phyloP scores from a whole-genome alignment of 192 early-diverging fungal genomes.

The Mycoemilia scoparia region DNA sequence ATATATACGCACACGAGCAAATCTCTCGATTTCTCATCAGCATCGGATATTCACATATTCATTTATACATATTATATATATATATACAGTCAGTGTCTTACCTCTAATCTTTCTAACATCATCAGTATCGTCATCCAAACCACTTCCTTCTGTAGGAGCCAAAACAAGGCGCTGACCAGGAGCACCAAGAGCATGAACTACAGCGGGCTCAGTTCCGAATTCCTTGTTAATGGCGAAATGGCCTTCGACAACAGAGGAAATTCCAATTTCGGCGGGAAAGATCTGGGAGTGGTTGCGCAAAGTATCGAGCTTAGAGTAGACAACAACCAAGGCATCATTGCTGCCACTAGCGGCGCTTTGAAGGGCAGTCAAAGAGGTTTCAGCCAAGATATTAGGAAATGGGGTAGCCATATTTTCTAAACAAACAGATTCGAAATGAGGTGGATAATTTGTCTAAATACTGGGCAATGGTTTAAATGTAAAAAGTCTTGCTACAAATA shows the following conservation, averaged over 20 bases:
- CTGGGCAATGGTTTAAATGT: no score
- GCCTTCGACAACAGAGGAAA: slow-evolving; percentile 5
- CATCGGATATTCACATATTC: no score
- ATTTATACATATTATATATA: no score
- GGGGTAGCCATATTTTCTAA: no score
- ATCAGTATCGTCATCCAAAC: slow-evolving; percentile 53
- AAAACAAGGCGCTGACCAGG: slow-evolving; percentile 47
- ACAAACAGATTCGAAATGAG: no score
- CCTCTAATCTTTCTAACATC: slow-evolving; percentile 57
- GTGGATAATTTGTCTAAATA: no score
- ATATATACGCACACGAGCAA: no score
- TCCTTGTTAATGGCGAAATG: slow-evolving; percentile 15
- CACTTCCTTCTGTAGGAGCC: slow-evolving; percentile 63
- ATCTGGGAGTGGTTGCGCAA: slow-evolving; percentile 1
- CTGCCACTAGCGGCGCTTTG: no score
- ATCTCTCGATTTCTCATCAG: no score
- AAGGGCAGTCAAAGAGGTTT: no score
- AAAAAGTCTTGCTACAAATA: no score
- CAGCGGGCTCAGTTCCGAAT: slow-evolving; percentile 12
- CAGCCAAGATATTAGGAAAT: no score
- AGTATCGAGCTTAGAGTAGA: slow-evolving; percentile 7
- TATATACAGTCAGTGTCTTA: slow-evolving; percentile 3
- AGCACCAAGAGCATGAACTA: slow-evolving; percentile 16
- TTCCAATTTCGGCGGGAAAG: not conserved
- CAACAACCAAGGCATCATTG: slow-evolving; percentile 16